Evolutionary conservation across 2,329 filamentous ascomycete species (phyloP), one percentile per base, ranked within the genome.

Genomic region (Aspergillus sergii): DNA sequence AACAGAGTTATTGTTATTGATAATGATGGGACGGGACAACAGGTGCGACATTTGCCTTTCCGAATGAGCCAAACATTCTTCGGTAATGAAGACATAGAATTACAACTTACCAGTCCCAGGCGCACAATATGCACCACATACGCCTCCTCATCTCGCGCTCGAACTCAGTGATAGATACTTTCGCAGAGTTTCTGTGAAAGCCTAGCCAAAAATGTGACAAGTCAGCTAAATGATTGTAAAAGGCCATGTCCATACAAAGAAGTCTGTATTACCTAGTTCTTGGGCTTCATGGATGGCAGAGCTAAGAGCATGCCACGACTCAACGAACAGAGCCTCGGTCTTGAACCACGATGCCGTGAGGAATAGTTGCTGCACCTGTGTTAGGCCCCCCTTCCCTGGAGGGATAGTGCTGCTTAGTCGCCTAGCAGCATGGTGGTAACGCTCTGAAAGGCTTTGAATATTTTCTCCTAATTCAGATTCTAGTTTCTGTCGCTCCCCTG

Each of bases 361-460:
- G 59, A 84, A 83, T n/a, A 82, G 72, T 66, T 84, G 83, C 67
- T 84, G 82, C 1, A 84, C 79, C 19, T 83, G 80, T 41, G 75
- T 70, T 8, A 84, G 68, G 3, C 81, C 78, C 1, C 80, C 81
- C 57, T 78, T 77, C 0, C 81, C 81, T 1, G 81, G 79, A 3
- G 75, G 58, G 45, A 84, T 81, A 26, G 74, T 79, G 39, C 72
- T 69, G 61, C 79, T 81, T 11, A 85, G 69, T 61, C 78, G 76
- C 54, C 80, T 78, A 11, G 82, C 82, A 8, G 81, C 77, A 48
- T 69, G 65, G 41, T 82, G 76, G 64, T 82, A 79, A 4, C 76
- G 75, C 36, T 79, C 75, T 2, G 80, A 80, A 19, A 83, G 71
- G 0, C 66, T 71, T 58, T 80, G 72, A 0, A 73, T 73, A 51